Conservation (phyloP, 2,329 filamentous ascomycete genomes). For the Fusarium sp. region DNA sequence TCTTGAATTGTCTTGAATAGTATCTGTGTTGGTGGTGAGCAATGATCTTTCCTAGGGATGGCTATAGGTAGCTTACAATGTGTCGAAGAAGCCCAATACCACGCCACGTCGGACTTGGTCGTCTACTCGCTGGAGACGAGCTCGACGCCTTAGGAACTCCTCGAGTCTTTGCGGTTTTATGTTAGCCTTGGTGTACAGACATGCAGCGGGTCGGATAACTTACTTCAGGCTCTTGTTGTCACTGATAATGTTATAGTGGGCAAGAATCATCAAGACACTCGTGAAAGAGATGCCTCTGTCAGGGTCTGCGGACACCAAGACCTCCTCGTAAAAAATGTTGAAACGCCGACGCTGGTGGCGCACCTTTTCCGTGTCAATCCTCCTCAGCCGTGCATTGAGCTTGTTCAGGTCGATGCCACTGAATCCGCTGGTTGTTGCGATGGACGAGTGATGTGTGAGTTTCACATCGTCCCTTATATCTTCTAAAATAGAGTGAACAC, state of each 20-base stretch:
- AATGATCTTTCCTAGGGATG: not conserved
- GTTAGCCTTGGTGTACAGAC: conserved; percentile 43
- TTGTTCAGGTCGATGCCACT: conserved; percentile 77
- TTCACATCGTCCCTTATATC: conserved; percentile 75
- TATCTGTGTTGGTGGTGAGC: conserved; percentile 61
- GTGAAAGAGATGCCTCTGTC: conserved; percentile 93
- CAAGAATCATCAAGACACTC: conserved; percentile 91
- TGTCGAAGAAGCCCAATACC: conserved; percentile 96
- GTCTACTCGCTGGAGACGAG: conserved; percentile 91
- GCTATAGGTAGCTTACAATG: conserved; percentile 67
- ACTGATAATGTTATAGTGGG: conserved; percentile 98
- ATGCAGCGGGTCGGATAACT: conserved; percentile 37
- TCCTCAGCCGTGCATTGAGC: conserved; percentile 77
- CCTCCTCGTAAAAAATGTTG: conserved; percentile 97
- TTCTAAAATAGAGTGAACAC: conserved; percentile 86
- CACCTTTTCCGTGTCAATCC: conserved; percentile 81
- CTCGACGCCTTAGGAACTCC: conserved; percentile 91
- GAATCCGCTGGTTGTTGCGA: conserved; percentile 63
- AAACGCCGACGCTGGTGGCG: conserved; percentile 80
- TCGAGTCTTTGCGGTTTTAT: conserved; percentile 72
- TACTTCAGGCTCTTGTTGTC: conserved; percentile 94
- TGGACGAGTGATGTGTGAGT: conserved; percentile 65
- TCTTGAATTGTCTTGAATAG: conserved; percentile 86
- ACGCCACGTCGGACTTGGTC: conserved; percentile 92
- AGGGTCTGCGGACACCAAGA: conserved; percentile 91